phyloP scores from a whole-genome alignment of 2,329 filamentous ascomycete genomes.

The Juglanconis oblonga region DNA sequence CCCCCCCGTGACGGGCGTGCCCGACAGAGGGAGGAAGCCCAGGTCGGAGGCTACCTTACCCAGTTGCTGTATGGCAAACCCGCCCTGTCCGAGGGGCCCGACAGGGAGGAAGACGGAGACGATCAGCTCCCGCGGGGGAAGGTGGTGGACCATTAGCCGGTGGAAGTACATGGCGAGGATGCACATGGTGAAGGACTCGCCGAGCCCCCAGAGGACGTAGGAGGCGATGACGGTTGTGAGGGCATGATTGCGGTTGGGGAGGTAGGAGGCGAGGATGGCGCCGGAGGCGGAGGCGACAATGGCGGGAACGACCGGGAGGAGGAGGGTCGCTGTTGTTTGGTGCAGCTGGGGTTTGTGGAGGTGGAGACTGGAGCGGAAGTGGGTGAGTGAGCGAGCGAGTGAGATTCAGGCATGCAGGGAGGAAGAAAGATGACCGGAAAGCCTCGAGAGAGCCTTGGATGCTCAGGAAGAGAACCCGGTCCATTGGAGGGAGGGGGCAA shows the following conservation, averaged over 20 bases:
- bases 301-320: constrained; percentile 60
- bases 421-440: constrained; percentile 39
- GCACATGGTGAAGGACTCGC: constrained; percentile 55
- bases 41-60: not conserved
- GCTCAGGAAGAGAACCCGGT: no score
- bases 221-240: constrained; percentile 61
- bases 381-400: constrained; percentile 24
- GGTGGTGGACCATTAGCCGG: constrained; percentile 62
- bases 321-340: constrained; percentile 56
- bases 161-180: constrained; percentile 69
- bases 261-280: constrained; percentile 58
- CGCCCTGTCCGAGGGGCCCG: constrained; percentile 60
- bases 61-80: constrained; percentile 45
- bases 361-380: constrained; percentile 16
- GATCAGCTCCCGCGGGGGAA: constrained; percentile 64
- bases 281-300: constrained; percentile 64
- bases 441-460: no score
- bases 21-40: not conserved
- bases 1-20: not conserved
- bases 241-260: constrained; percentile 53
- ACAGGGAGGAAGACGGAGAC: constrained; percentile 62
- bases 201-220: constrained; percentile 68
- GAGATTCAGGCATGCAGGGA: constrained; percentile 47
- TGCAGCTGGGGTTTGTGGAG: constrained; percentile 33
- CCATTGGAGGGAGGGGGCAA: not conserved